Evolutionary conservation across 2,329 filamentous ascomycete genomes (phyloP).

Genomic region (Hymenotorrendiella dingleyae): DNA sequence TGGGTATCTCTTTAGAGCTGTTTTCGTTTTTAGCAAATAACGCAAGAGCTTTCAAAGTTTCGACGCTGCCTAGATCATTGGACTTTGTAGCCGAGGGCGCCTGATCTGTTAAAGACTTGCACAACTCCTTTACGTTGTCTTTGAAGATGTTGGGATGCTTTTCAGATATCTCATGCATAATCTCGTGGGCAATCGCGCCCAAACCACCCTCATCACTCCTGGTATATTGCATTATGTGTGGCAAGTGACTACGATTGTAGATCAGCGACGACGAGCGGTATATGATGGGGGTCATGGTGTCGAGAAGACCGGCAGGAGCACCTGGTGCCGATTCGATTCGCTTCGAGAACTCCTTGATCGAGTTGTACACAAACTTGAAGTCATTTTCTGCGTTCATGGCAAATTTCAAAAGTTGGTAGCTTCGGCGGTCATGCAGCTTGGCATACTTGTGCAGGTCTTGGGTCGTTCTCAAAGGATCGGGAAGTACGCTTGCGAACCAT

Average conservation of each 20-base stretch:
- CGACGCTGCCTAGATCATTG: constrained; percentile 71
- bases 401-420: constrained; percentile 83
- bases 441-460: constrained; percentile 85
- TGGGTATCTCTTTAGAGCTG: constrained; percentile 68
- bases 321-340: constrained; percentile 65
- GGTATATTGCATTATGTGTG: constrained; percentile 82
- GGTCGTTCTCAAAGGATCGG: constrained; percentile 65
- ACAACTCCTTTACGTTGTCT: constrained; percentile 85
- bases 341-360: constrained; percentile 84
- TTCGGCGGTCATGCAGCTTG: constrained; percentile 82
- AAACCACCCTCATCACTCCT: constrained; percentile 76
- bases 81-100: constrained; percentile 63
- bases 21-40: constrained; percentile 78
- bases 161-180: constrained; percentile 87
- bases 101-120: constrained; percentile 75
- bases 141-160: constrained; percentile 87
- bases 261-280: constrained; percentile 80
- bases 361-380: constrained; percentile 84
- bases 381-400: constrained; percentile 81
- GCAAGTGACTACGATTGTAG: constrained; percentile 91
- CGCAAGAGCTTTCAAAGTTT: constrained; percentile 89
- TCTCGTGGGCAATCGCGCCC: constrained; percentile 74
- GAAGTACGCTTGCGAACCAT: constrained; percentile 67
- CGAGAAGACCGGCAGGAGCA: constrained; percentile 56
- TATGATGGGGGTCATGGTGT: constrained; percentile 75